Percentiles rank a stretch among this genome's conserved stretches.
These are phyloP conservation scores for Pseudocercospora vitis DNA, from an alignment of 2,329 filamentous ascomycete species.

Conservation along the genomic window DNA sequence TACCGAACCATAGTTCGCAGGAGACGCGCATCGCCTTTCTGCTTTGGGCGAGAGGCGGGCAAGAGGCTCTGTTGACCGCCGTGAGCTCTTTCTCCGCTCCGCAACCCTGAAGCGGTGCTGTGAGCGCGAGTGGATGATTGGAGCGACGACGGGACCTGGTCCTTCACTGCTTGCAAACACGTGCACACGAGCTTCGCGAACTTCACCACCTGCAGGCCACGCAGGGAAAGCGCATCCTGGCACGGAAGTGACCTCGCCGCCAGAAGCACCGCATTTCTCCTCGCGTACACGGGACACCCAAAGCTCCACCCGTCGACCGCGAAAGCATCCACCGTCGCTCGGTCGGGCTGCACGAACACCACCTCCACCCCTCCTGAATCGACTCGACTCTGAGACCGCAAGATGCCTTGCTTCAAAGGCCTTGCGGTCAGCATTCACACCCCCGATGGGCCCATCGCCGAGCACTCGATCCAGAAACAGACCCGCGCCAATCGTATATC, in stretches of 20 bases:
- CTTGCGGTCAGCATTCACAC: constrained; percentile 96
- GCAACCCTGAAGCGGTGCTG: no score
- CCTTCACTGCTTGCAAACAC: background rate
- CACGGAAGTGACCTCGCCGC: background rate
- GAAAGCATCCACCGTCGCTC: background rate
- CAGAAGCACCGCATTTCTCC: constrained; percentile 5
- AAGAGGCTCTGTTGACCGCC: no score
- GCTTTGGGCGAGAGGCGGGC: no score
- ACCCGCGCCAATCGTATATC: constrained; percentile 89
- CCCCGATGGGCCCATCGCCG: constrained; percentile 74
- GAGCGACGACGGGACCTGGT: no score
- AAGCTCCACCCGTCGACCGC: background rate
- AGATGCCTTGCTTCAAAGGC: constrained; percentile 97
- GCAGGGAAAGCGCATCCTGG: background rate
- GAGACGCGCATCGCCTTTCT: no score
- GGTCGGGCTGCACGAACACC: background rate
- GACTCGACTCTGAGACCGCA: constrained; percentile 28
- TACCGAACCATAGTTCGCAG: no score
- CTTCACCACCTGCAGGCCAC: background rate
- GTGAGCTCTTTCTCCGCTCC: no score
- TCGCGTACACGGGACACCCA: background rate
- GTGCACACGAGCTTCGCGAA: background rate
- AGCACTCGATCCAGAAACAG: constrained; percentile 94
- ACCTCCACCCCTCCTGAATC: constrained; percentile 5
- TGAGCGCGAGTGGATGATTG: no score